Percentiles rank a stretch among this genome's conserved stretches.
Evolutionary conservation across 495 filamentous ascomycete species (phyloP).

Genomic region (Penicillium cinerascens): DNA sequence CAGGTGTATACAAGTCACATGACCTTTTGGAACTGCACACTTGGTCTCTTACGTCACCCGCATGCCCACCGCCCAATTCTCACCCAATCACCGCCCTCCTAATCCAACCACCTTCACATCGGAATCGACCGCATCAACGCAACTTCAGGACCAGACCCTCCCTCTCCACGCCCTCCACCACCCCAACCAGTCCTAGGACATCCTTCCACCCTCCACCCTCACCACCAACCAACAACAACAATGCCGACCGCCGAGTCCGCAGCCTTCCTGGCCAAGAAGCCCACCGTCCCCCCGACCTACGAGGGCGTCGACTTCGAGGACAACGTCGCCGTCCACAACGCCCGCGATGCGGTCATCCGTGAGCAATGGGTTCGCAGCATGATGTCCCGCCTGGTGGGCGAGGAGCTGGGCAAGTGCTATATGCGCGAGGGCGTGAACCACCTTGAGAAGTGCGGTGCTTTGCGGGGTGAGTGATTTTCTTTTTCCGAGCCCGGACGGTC

Average conservation of each 20-base stretch:
- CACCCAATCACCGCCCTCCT: slow-evolving; percentile 20
- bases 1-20: too few relatives aligned
- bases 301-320: slow-evolving; percentile 97
- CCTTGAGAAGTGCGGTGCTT: slow-evolving; percentile 87
- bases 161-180: slow-evolving; percentile 8
- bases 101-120: slow-evolving; percentile 25
- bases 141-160: not conserved
- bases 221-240: slow-evolving; percentile 14
- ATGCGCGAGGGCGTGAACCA: slow-evolving; percentile 92
- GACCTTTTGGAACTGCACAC: slow-evolving; percentile 6
- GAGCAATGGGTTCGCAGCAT: slow-evolving; percentile 98
- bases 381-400: slow-evolving; percentile 91
- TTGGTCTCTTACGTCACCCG: not conserved
- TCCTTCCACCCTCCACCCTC: not conserved
- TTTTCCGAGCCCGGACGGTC: not conserved
- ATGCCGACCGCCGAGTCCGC: slow-evolving; percentile 93
- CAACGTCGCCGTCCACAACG: slow-evolving; percentile 81
- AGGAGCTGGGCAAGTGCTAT: slow-evolving; percentile 97
- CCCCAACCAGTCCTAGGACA: not conserved
- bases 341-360: slow-evolving; percentile 88
- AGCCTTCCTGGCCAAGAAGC: slow-evolving; percentile 91
- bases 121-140: slow-evolving; percentile 19
- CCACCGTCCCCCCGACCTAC: slow-evolving; percentile 88
- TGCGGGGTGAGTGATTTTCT: slow-evolving; percentile 65
- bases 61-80: slow-evolving; percentile 14